Base-by-base conservation (phyloP, 371 early-diverging fungal genomes). In the Entomophthora muscae region DNA sequence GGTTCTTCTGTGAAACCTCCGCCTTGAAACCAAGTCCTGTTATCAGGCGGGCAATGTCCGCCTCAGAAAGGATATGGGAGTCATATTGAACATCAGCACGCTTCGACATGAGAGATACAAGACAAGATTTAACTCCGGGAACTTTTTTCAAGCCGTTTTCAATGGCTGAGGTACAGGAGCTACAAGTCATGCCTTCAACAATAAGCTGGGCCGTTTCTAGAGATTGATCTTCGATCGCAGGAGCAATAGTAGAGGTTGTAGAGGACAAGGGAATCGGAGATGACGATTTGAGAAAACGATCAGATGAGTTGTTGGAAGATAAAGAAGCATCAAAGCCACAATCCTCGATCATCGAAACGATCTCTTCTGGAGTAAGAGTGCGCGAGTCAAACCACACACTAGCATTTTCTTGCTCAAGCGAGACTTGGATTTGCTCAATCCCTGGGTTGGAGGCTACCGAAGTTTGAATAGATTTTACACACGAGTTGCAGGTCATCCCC, bases 401-500 rank as follows among this genome's bases (percentile, higher is more conserved):
- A 3, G 42, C 61, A 7, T 51, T 61, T 13, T 77, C 69, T 13
- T 75, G 55, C 54, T 76, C 75, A 27, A 86, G 70, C 26, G 75
- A 73, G 13, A 88, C 82, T 0, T 70, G 54, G 3, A 75, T 75
- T 1, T 66, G 42, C 0, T 57, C 32, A 30, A 86, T 64, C 7
- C 89, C 85, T 0, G 67, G 63, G 17, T 70, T 29, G 17, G 65
- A 71, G 3, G 58, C 56, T 30, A 88, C 69, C 27, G 75, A 78
- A 1, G 68, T 57, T 24, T 81, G 77, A 66, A 83, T 83, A n/a
- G 88, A 75, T 13, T 75, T 75, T 7, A 90, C 89, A 65, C 91
- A 91, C 12, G 89, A 87, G 57, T 83, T 76, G 72, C 91, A 91
- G 13, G 89, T 90, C 91, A 91, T 91, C 17, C 92, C 91, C 22